Base-by-base conservation (phyloP, 768 basidiomycete genomes). In the Pulveroboletus sp. region DNA sequence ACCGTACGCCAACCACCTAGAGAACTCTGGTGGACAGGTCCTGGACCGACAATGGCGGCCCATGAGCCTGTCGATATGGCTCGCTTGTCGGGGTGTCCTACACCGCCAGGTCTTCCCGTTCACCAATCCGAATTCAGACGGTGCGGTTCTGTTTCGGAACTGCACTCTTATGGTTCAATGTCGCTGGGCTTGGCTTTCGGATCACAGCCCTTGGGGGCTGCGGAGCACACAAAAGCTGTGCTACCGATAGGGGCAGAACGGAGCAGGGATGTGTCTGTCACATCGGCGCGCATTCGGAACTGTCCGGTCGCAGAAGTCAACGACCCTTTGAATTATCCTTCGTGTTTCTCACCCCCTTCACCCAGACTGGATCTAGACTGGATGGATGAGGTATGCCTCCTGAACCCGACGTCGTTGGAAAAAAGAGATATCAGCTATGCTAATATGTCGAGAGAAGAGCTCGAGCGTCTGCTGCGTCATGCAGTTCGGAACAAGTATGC, bases 241-340 rank as follows among this genome's bases (percentile, higher is more conserved):
- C 44, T 51, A 2, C 66, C 66, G 24, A 69, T 65, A 49, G 66
- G 66, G 31, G 63, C 66, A 31, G 66, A 68, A 52, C 59, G 68
- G n/a, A 60, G 52, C 30, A 39, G 60, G 8, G 61, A 58, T 3
- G 38, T 62, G 18, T 55, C 63, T 11, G 58, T 56, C 43, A 43
- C 49, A 41, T 43, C 62, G 13, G 14, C 60, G 6, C 38, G 42
- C 17, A n/a, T 11, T 18, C 55, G 42, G 28, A 49, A 45, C n/a
- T 21, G 21, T 21, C 21, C 21, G 2, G 21, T 21, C 21, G 21
- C 21, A 21, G 21, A 21, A 21, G 14, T 47, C 41, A 33, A 32
- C 13, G 47, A 44, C 28, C 42, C 31, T 36, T 39, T 38, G 6
- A 26, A 21, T 15, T 51, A 43, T 13, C 49, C 46, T 24, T 53